Evolutionary conservation across 805 yeast genomes (phyloP).

Genomic region (Allodekkera sacchari): DNA sequence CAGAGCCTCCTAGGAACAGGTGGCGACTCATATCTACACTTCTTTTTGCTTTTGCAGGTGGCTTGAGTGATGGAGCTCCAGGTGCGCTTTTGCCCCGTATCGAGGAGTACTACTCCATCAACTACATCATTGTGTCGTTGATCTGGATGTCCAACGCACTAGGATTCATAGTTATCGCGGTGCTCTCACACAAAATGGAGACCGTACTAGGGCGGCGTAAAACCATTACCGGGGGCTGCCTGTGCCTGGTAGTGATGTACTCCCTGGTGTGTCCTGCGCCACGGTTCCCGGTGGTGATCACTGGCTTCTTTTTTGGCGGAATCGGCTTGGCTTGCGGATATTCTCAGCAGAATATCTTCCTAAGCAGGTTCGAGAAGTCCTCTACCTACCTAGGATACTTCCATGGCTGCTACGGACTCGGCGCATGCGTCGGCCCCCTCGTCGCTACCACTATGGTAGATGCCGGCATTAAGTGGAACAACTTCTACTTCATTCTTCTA

Average conservation of each 20-base stretch:
- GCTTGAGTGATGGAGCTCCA: slow-evolving; percentile 48
- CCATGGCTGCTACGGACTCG: slow-evolving; percentile 67
- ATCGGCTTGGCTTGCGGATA: slow-evolving; percentile 42
- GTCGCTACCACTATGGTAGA: slow-evolving; percentile 48
- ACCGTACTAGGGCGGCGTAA: slow-evolving; percentile 31
- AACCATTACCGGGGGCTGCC: slow-evolving; percentile 32
- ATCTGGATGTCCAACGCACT: slow-evolving; percentile 51
- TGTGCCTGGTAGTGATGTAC: slow-evolving; percentile 31
- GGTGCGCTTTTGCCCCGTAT: slow-evolving; percentile 53
- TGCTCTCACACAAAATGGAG: slow-evolving; percentile 37
- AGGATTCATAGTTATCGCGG: slow-evolving; percentile 46
- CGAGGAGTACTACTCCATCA: slow-evolving; percentile 38
- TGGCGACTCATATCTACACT: slow-evolving; percentile 35
- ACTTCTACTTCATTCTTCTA: slow-evolving; percentile 40
- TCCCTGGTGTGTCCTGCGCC: slow-evolving; percentile 40
- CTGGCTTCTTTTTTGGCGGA: slow-evolving; percentile 52
- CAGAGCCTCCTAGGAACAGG: slow-evolving; percentile 34
- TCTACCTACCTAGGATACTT: slow-evolving; percentile 51
- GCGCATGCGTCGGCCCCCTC: slow-evolving; percentile 65
- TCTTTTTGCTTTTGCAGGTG: slow-evolving; percentile 32
- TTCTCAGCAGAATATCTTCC: slow-evolving; percentile 44
- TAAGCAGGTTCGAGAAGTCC: slow-evolving; percentile 41
- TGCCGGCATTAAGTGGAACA: slow-evolving; percentile 44
- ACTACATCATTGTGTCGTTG: slow-evolving; percentile 46
- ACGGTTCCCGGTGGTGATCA: slow-evolving; percentile 37